phyloP scores from a whole-genome alignment of 371 early-diverging fungal species.

The Apophysomyces trapeziformis region DNA sequence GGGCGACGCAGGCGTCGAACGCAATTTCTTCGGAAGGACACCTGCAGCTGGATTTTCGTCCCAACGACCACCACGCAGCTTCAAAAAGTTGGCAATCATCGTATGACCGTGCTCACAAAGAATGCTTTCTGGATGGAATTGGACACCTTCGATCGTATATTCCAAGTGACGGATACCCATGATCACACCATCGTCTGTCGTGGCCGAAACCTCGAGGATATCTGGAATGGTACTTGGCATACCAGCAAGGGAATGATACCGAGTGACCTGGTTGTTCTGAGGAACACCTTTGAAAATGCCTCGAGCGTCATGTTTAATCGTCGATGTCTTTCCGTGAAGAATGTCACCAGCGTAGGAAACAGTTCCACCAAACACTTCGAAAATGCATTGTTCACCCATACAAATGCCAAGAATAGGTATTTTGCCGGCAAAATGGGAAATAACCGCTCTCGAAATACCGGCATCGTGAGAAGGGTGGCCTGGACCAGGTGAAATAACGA shows the following conservation, averaged over 20 bases:
- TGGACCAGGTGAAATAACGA: slow-evolving; percentile 96
- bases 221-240: slow-evolving; percentile 83
- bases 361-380: slow-evolving; percentile 90
- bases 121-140: slow-evolving; percentile 97
- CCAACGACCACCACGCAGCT: slow-evolving; percentile 88
- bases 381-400: slow-evolving; percentile 96
- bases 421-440: slow-evolving; percentile 87
- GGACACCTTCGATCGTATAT: slow-evolving; percentile 93
- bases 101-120: slow-evolving; percentile 87
- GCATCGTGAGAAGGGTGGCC: slow-evolving; percentile 92
- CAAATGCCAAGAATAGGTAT: slow-evolving; percentile 97
- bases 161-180: slow-evolving; percentile 94
- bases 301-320: slow-evolving; percentile 86
- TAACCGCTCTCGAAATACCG: slow-evolving; percentile 86
- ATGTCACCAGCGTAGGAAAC: slow-evolving; percentile 92
- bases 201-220: slow-evolving; percentile 81
- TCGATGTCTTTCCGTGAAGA: slow-evolving; percentile 93
- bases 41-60: slow-evolving; percentile 65
- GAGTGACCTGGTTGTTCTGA: slow-evolving; percentile 84
- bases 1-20: slow-evolving; percentile 9
- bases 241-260: slow-evolving; percentile 96
- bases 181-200: slow-evolving; percentile 84
- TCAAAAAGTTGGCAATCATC: slow-evolving; percentile 89
- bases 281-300: slow-evolving; percentile 86
- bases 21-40: slow-evolving; percentile 38